Conservation (phyloP, 495 filamentous ascomycete genomes). For the Trichoderma parareesei region DNA sequence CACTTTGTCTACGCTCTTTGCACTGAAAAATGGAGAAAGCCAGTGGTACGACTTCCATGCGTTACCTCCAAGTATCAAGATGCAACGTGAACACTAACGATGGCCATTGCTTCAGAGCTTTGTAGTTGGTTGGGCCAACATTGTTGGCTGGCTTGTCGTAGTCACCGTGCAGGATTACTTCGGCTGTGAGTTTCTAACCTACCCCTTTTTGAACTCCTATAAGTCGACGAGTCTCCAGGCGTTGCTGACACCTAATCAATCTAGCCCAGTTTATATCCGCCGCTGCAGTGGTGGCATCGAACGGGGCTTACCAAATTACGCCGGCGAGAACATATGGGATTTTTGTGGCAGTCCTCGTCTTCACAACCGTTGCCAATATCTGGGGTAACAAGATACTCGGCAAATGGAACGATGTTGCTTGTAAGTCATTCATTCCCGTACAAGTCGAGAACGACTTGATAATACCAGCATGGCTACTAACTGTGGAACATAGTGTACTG, state of each 20-base stretch:
- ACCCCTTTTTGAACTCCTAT: background rate
- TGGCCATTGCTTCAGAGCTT: conserved; percentile 20
- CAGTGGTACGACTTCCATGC: conserved; percentile 18
- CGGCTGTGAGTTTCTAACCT: conserved; percentile 19
- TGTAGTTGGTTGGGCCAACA: conserved; percentile 33
- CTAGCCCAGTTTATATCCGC: conserved; percentile 28
- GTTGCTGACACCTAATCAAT: background rate
- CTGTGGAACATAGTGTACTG: conserved; percentile 19
- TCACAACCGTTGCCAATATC: conserved; percentile 27
- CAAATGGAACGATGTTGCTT: conserved; percentile 28
- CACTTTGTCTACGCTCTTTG: conserved; percentile 37
- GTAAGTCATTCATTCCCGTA: conserved; percentile 9
- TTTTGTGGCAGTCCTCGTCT: conserved; percentile 25
- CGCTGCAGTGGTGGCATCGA: conserved; percentile 25
- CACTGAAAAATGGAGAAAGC: conserved; percentile 25
- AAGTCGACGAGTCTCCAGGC: background rate
- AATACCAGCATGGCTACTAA: background rate
- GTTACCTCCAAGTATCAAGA: background rate
- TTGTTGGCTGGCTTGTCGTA: conserved; percentile 32
- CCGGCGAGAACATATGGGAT: conserved; percentile 27
- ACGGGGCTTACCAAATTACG: conserved; percentile 23
- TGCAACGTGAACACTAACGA: background rate
- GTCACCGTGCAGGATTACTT: conserved; percentile 31
- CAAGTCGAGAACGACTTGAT: background rate
- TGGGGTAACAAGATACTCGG: conserved; percentile 27